phyloP scores from a whole-genome alignment of 2,329 filamentous ascomycete genomes.

The Neonectria ditissima region DNA sequence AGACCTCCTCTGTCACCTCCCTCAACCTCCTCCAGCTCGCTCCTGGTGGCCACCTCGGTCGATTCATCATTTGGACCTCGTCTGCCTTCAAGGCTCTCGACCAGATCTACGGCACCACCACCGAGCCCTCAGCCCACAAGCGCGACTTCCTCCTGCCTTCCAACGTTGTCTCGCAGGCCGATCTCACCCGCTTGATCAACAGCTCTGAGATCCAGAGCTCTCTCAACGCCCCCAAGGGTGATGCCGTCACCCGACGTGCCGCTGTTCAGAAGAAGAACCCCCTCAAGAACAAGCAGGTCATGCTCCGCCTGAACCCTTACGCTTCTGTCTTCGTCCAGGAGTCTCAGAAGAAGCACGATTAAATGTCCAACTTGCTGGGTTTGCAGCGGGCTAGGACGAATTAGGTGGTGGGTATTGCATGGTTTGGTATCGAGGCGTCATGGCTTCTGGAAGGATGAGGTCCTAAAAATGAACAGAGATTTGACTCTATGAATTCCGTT shows the following conservation, averaged over 20 bases:
- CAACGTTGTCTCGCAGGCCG: slow-evolving; percentile 92
- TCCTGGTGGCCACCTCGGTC: slow-evolving; percentile 97
- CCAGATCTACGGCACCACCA: slow-evolving; percentile 95
- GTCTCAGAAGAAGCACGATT: slow-evolving; percentile 56
- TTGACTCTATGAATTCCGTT: slow-evolving; percentile 48
- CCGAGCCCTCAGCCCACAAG: slow-evolving; percentile 90
- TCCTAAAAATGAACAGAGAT: slow-evolving; percentile 52
- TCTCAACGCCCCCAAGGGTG: slow-evolving; percentile 90
- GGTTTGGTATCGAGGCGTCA: slow-evolving; percentile 54
- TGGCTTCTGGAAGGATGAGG: slow-evolving; percentile 52
- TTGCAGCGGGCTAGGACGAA: slow-evolving; percentile 51
- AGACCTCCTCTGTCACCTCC: slow-evolving; percentile 92
- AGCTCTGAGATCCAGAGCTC: slow-evolving; percentile 98
- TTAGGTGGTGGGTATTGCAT: slow-evolving; percentile 46
- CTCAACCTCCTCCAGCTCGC: slow-evolving; percentile 99
- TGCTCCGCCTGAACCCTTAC: slow-evolving; percentile 99
- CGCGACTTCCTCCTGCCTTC: slow-evolving; percentile 98
- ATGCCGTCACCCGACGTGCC: slow-evolving; percentile 87
- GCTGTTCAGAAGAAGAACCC: slow-evolving; percentile 99
- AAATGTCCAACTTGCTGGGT: slow-evolving; percentile 53
- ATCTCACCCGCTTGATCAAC: slow-evolving; percentile 99
- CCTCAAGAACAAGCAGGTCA: slow-evolving; percentile 97
- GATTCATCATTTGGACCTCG: slow-evolving; percentile 99
- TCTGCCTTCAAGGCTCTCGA: slow-evolving; percentile 96
- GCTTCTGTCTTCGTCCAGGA: slow-evolving; percentile 88